These are phyloP conservation scores for Alternaria dauci DNA, from an alignment of 2,329 filamentous ascomycete genomes.

Conservation along the genomic window DNA sequence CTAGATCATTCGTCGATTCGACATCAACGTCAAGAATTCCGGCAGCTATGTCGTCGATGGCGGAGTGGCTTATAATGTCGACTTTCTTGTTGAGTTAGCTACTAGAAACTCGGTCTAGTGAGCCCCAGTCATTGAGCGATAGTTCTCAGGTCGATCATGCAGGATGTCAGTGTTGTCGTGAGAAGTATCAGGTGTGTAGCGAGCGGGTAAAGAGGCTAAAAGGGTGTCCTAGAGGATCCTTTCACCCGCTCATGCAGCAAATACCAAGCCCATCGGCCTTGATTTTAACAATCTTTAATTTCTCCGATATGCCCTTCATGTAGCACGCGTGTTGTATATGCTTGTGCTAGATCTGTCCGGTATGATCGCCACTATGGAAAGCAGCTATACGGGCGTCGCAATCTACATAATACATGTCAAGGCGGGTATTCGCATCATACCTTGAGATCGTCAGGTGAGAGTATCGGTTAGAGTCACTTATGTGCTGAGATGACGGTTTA, in stretches of 20 bases:
- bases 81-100: constrained; percentile 28
- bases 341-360: constrained; percentile 2
- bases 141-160: background rate
- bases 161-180: background rate
- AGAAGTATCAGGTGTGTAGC: background rate
- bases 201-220: constrained; percentile 21
- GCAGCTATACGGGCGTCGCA: constrained; percentile 12
- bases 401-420: constrained; percentile 22
- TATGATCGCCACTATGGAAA: constrained; percentile 6
- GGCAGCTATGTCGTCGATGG: constrained; percentile 41
- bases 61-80: constrained; percentile 42
- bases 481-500: background rate
- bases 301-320: constrained; percentile 18
- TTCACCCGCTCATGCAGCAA: constrained; percentile 1
- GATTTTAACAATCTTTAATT: constrained; percentile 20
- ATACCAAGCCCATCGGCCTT: constrained; percentile 7
- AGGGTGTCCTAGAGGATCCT: background rate
- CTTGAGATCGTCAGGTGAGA: constrained; percentile 2
- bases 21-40: constrained; percentile 35
- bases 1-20: constrained; percentile 40
- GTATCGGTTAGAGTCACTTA: background rate
- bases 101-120: background rate
- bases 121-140: background rate
- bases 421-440: constrained; percentile 20
- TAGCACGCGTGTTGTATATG: background rate